These are phyloP conservation scores for Crepidotus sp. DNA, from an alignment of 1,284 basidiomycete genomes.

Conservation along the genomic window DNA sequence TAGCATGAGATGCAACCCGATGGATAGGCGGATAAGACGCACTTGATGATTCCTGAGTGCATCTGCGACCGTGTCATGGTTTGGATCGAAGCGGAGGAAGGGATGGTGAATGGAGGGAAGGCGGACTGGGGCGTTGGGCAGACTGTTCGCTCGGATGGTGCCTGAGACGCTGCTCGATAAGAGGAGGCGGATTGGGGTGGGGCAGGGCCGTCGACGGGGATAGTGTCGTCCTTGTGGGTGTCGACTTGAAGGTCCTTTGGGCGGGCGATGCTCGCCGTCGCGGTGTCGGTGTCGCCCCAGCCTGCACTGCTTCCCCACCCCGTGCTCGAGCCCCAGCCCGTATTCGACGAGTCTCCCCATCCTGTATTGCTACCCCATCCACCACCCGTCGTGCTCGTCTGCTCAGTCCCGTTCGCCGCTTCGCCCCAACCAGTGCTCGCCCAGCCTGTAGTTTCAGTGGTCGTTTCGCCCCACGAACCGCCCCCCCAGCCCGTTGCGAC, in stretches of 20 bases:
- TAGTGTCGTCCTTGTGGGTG: not conserved
- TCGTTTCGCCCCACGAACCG: not conserved
- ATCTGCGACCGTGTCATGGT: conserved; percentile 8
- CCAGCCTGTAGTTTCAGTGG: not conserved
- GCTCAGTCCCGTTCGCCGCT: not conserved
- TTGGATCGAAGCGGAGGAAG: not conserved
- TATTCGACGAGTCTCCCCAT: not conserved
- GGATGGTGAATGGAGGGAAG: conserved; percentile 6
- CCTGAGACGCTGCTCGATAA: conserved; percentile 9
- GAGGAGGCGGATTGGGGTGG: conserved; percentile 12
- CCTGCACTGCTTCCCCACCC: not conserved
- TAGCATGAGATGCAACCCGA: not conserved
- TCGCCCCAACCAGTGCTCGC: not conserved
- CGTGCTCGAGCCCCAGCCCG: not conserved
- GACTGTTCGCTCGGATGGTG: conserved; percentile 3
- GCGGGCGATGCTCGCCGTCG: not conserved
- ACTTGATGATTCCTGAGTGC: conserved; percentile 14
- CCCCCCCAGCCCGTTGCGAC: not conserved
- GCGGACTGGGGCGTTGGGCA: conserved; percentile 10
- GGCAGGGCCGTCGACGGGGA: not conserved
- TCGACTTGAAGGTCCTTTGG: conserved; percentile 9
- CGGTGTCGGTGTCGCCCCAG: not conserved
- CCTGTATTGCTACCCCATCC: not conserved
- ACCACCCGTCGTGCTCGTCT: not conserved
- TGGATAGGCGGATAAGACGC: not conserved